Evolutionary conservation across 2,329 filamentous ascomycete species (phyloP).

Genomic region (Corinectria fuckeliana): DNA sequence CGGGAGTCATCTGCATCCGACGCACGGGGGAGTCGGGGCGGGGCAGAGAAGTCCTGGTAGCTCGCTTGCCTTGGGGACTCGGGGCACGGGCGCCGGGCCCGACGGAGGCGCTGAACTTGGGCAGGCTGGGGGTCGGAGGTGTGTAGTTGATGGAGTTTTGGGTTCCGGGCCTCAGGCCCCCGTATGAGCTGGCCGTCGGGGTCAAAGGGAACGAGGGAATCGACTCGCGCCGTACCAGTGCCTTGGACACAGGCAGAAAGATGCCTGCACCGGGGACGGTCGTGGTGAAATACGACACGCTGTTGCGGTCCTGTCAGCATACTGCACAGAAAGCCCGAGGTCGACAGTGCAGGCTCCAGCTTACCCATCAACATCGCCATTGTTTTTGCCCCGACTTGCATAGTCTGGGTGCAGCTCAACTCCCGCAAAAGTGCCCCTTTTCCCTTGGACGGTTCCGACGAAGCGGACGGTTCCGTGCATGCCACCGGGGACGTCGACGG

Average conservation of each 20-base stretch:
- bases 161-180: constrained; percentile 58
- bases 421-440: constrained; percentile 89
- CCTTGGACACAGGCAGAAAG: constrained; percentile 87
- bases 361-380: constrained; percentile 93
- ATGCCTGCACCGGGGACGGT: constrained; percentile 83
- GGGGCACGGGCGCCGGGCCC: constrained; percentile 72
- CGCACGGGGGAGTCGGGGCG: constrained; percentile 87
- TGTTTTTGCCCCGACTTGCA: constrained; percentile 89
- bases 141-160: constrained; percentile 68
- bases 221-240: constrained; percentile 71
- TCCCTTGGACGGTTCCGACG: constrained; percentile 83
- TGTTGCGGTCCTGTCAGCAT: constrained; percentile 39
- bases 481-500: constrained; percentile 89
- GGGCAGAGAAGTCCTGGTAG: constrained; percentile 75
- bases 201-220: constrained; percentile 67
- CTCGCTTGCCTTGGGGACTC: constrained; percentile 74
- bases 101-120: constrained; percentile 88
- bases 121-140: constrained; percentile 68
- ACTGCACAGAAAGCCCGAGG: neutral
- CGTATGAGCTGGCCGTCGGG: constrained; percentile 69
- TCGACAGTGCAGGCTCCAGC: constrained; percentile 32
- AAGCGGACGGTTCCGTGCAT: constrained; percentile 93
- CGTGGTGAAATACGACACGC: constrained; percentile 82
- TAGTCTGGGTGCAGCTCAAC: constrained; percentile 87
- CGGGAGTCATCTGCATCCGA: constrained; percentile 69